Conservation (phyloP, 202 grass and related monocot genomes). For the Cymbopogon flexuosus region DNA sequence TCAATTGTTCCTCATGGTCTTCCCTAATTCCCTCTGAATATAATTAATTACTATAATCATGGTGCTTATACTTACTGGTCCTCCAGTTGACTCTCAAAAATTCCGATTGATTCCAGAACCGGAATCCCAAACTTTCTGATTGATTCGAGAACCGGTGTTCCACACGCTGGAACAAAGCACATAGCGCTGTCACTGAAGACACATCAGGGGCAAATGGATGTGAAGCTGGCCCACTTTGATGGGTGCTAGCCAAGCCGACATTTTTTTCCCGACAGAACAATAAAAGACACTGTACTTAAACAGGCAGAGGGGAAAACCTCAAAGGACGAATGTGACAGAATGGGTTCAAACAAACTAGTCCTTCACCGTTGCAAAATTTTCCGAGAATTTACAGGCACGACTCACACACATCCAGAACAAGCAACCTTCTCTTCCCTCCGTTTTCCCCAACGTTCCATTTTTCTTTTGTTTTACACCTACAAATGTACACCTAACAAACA, state of each 20-base stretch:
- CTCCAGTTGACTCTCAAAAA: too few relatives aligned
- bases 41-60: too few relatives aligned
- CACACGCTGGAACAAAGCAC: not conserved
- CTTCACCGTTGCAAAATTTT: slow-evolving; percentile 62
- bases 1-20: too few relatives aligned
- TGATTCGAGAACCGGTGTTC: not conserved
- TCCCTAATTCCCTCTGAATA: too few relatives aligned
- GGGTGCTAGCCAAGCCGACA: not conserved
- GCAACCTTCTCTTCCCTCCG: not conserved
- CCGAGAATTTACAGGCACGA: slow-evolving; percentile 67
- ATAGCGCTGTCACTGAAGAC: not conserved
- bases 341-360: slow-evolving; percentile 17
- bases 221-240: not conserved
- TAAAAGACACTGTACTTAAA: not conserved
- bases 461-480: slow-evolving; percentile 26
- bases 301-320: not conserved
- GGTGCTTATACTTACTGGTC: too few relatives aligned
- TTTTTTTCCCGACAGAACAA: not conserved
- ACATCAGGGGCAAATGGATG: not conserved
- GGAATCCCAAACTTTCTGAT: not conserved
- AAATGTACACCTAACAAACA: slow-evolving; percentile 71
- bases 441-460: not conserved
- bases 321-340: not conserved
- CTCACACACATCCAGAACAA: slow-evolving; percentile 30
- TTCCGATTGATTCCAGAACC: too few relatives aligned